Percentiles rank a stretch among this genome's conserved stretches.
phyloP scores from a whole-genome alignment of 2,329 filamentous ascomycete genomes.

The Leptographium flavum region DNA sequence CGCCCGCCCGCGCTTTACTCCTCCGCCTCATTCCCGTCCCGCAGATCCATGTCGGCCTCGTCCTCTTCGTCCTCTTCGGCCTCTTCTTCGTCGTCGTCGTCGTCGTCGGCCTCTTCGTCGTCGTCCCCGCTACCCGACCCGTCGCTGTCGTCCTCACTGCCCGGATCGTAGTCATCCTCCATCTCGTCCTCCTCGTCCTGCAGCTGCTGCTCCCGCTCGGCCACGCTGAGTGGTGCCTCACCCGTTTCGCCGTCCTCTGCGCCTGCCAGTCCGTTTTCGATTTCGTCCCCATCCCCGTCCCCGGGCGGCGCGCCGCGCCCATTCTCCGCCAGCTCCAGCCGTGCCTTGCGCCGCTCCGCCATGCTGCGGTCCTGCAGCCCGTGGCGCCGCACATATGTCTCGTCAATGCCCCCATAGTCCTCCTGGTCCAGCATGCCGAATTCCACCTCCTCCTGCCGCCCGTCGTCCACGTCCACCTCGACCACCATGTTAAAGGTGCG shows the following conservation, averaged over 20 bases:
- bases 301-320: conserved; percentile 29
- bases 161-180: conserved; percentile 53
- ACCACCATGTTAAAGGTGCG: conserved; percentile 55
- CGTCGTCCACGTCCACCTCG: conserved; percentile 37
- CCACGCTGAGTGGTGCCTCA: conserved; percentile 26
- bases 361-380: conserved; percentile 52
- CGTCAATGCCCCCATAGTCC: conserved; percentile 50
- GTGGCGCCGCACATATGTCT: conserved; percentile 44
- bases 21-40: not conserved
- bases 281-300: conserved; percentile 25
- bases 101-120: conserved; percentile 38
- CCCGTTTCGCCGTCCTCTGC: conserved; percentile 20
- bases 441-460: conserved; percentile 45
- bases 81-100: conserved; percentile 24
- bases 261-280: too few species aligned
- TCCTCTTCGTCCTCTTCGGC: conserved; percentile 17
- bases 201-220: conserved; percentile 37
- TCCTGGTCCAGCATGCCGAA: conserved; percentile 58
- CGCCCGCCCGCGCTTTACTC: not conserved
- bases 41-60: not conserved
- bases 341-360: conserved; percentile 53
- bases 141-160: conserved; percentile 44
- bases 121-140: conserved; percentile 37
- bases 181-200: conserved; percentile 49
- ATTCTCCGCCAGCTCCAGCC: conserved; percentile 47